These are phyloP conservation scores for Globisporangium splendens DNA, from an alignment of 352 stramenopile species.

Conservation along the genomic window DNA sequence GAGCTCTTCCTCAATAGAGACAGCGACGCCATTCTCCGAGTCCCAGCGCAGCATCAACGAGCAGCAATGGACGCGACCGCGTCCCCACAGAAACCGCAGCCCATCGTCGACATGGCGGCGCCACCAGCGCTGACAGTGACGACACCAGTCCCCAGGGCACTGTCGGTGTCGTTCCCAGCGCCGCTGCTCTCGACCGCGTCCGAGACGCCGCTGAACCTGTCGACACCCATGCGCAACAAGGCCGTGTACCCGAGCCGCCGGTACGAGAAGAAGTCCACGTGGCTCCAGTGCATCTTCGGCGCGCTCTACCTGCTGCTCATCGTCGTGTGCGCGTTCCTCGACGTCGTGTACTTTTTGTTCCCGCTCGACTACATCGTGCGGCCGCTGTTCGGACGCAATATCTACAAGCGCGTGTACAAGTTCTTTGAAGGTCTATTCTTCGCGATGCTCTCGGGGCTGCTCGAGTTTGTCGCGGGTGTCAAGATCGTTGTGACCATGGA, in stretches of 20 bases:
- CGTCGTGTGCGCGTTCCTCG: constrained; percentile 46
- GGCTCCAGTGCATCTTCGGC: constrained; percentile 37
- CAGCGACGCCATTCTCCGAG: no score
- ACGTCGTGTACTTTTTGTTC: constrained; percentile 60
- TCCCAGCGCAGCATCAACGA: no score
- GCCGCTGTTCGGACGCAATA: constrained; percentile 20
- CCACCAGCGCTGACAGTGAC: background rate
- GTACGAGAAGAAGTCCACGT: constrained; percentile 44
- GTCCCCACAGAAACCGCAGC: background rate
- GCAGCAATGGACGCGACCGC: no score
- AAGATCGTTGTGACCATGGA: constrained; percentile 59
- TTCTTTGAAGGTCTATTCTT: constrained; percentile 53
- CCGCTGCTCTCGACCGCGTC: constrained; percentile 11
- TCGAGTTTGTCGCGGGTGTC: constrained; percentile 57
- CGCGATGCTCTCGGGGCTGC: constrained; percentile 49
- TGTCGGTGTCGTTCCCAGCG: background rate
- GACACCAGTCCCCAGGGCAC: constrained; percentile 2
- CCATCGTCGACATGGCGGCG: background rate
- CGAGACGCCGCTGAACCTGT: constrained; percentile 17
- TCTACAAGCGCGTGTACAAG: constrained; percentile 27
- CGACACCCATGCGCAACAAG: constrained; percentile 15
- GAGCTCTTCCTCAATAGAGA: background rate
- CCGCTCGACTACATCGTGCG: constrained; percentile 46
- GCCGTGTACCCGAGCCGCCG: constrained; percentile 38
- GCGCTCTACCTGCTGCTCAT: constrained; percentile 44